These are phyloP conservation scores for Juglanconis oblonga DNA, from an alignment of 2,329 filamentous ascomycete genomes.

Conservation along the genomic window DNA sequence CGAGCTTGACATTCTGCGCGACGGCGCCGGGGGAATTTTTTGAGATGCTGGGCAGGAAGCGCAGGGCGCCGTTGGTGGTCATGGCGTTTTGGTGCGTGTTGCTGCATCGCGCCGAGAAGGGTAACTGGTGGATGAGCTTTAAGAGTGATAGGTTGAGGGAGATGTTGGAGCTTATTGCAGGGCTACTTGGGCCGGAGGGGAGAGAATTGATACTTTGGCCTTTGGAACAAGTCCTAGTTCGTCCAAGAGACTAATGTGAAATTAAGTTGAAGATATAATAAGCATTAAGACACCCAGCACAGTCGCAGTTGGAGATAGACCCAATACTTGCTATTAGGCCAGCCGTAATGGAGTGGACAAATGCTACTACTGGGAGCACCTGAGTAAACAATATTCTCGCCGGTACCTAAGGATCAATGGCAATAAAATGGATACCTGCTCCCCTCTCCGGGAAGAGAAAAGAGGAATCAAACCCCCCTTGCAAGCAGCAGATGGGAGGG, in stretches of 20 bases:
- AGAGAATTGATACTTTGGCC: constrained; percentile 14
- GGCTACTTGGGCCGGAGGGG: background rate
- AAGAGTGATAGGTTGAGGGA: constrained; percentile 4
- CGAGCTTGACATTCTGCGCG: constrained; percentile 21
- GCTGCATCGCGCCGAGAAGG: constrained; percentile 21
- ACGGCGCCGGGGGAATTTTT: constrained; percentile 16
- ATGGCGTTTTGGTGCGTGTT: constrained; percentile 27
- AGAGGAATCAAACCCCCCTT: too few relatives aligned
- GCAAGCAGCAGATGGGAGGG: background rate
- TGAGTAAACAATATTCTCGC: too few relatives aligned
- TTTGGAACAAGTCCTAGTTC: background rate
- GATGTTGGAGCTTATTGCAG: constrained; percentile 7
- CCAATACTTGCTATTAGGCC: too few relatives aligned
- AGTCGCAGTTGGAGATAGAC: too few relatives aligned
- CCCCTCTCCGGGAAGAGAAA: too few relatives aligned
- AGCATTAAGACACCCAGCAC: too few relatives aligned
- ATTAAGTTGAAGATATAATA: background rate
- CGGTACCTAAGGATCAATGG: too few relatives aligned
- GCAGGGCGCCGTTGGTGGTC: constrained; percentile 22
- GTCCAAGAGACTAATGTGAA: background rate
- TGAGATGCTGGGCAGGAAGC: constrained; percentile 18
- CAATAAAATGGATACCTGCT: too few relatives aligned
- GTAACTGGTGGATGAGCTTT: constrained; percentile 22
- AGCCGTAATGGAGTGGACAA: too few relatives aligned
- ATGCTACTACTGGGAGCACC: too few relatives aligned